Percentiles rank a stretch among this genome's conserved stretches.
Evolutionary conservation across 805 yeast species (phyloP).

Genomic region (Metschnikowia sp.): DNA sequence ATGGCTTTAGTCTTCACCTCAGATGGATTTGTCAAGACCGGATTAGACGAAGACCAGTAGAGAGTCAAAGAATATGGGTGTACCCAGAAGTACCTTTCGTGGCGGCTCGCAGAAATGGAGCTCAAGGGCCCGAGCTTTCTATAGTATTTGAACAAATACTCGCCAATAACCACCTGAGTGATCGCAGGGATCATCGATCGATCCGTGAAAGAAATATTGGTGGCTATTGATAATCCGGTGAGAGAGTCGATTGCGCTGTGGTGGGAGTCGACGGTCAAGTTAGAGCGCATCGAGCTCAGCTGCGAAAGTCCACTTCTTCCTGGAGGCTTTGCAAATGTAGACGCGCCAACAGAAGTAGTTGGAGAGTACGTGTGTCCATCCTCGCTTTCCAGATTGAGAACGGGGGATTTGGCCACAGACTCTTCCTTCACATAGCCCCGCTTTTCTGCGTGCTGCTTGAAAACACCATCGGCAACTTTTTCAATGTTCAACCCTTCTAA

Average conservation of each 20-base stretch:
- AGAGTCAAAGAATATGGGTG: slow-evolving; percentile 90
- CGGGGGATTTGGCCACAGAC: slow-evolving; percentile 21
- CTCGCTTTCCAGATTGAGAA: slow-evolving; percentile 19
- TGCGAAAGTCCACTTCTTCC: background rate
- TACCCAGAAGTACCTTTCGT: slow-evolving; percentile 92
- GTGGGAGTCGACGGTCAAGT: slow-evolving; percentile 29
- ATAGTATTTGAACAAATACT: slow-evolving; percentile 80
- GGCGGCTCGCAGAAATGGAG: slow-evolving; percentile 73
- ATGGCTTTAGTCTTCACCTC: slow-evolving; percentile 70
- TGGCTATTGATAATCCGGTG: slow-evolving; percentile 46
- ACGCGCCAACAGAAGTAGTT: slow-evolving; percentile 14
- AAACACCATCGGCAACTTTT: slow-evolving; percentile 42
- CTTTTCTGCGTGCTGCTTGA: slow-evolving; percentile 44
- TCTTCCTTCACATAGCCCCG: slow-evolving; percentile 43
- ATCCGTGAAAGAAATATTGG: slow-evolving; percentile 63
- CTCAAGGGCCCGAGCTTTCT: slow-evolving; percentile 74
- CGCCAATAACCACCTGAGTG: slow-evolving; percentile 93
- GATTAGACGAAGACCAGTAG: slow-evolving; percentile 84
- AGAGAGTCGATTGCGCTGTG: slow-evolving; percentile 28
- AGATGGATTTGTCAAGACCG: slow-evolving; percentile 66
- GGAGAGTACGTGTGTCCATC: slow-evolving; percentile 26
- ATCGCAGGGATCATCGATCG: slow-evolving; percentile 77
- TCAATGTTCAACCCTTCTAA: slow-evolving; percentile 43
- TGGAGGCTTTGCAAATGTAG: slow-evolving; percentile 5
- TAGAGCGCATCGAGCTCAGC: slow-evolving; percentile 26